Conservation (phyloP, 768 basidiomycete genomes). For the Peribolospora baueri region DNA sequence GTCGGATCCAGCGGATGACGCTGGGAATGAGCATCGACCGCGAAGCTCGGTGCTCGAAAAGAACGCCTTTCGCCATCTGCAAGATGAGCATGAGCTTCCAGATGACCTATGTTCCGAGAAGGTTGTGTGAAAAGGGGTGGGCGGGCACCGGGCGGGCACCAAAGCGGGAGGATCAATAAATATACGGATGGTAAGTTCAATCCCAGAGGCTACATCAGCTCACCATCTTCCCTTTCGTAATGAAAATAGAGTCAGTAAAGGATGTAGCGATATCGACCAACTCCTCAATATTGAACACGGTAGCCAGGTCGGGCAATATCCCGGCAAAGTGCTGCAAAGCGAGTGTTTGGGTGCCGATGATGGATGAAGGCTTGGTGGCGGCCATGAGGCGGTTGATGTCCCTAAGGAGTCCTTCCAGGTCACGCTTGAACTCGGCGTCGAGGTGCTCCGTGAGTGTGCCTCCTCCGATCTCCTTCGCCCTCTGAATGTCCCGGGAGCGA, state of each 20-base stretch:
- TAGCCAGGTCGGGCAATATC: slow-evolving; percentile 62
- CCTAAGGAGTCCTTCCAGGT: slow-evolving; percentile 46
- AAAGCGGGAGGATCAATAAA: no score
- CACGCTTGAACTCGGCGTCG: slow-evolving; percentile 60
- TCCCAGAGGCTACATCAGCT: no score
- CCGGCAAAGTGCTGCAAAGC: slow-evolving; percentile 82
- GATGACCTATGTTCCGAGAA: slow-evolving; percentile 23
- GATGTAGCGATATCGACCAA: slow-evolving; percentile 64
- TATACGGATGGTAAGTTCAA: no score
- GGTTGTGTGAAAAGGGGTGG: no score
- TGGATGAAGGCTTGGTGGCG: slow-evolving; percentile 45
- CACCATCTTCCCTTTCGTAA: slow-evolving; percentile 53
- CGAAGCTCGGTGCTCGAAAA: slow-evolving; percentile 60
- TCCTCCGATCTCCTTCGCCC: slow-evolving; percentile 45
- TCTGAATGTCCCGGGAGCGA: slow-evolving; percentile 68
- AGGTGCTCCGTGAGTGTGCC: slow-evolving; percentile 67
- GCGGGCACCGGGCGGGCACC: no score
- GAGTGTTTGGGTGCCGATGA: slow-evolving; percentile 87
- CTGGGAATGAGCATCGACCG: slow-evolving; percentile 60
- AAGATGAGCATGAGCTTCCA: slow-evolving; percentile 88
- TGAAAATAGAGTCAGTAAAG: slow-evolving; percentile 60
- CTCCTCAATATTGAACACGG: slow-evolving; percentile 56
- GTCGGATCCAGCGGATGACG: slow-evolving; percentile 80
- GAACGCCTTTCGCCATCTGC: slow-evolving; percentile 64
- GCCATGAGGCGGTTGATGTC: slow-evolving; percentile 81